A percentile compares a stretch with the other conserved stretches of the same genome.
Conservation (phyloP, 106 monocot species). For the Dioscorea zingiberensis region DNA sequence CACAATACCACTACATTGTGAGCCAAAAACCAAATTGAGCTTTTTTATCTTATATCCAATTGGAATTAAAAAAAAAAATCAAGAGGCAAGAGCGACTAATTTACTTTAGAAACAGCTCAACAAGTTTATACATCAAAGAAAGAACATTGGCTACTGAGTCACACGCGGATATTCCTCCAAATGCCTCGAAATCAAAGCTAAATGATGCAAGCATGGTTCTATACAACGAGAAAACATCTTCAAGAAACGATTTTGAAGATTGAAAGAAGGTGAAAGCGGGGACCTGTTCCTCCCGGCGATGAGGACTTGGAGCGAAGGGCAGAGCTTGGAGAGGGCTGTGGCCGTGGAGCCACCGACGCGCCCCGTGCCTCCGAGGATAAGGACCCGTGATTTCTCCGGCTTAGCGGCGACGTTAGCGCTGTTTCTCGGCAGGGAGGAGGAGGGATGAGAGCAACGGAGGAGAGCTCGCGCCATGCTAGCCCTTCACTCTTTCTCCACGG, state of each 20-base stretch:
- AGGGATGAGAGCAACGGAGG: slow-evolving; percentile 12
- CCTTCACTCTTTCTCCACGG: too few relatives aligned
- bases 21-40: not conserved
- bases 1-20: not conserved
- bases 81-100: too few relatives aligned
- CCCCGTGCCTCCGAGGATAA: slow-evolving; percentile 86
- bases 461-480: slow-evolving; percentile 24
- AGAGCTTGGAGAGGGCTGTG: slow-evolving; percentile 66
- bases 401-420: slow-evolving; percentile 2
- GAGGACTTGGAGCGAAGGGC: slow-evolving; percentile 57
- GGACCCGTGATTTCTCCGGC: slow-evolving; percentile 36
- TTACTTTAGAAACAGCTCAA: too few relatives aligned
- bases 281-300: slow-evolving; percentile 85
- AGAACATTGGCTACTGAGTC: too few relatives aligned
- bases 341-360: slow-evolving; percentile 90
- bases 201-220: too few relatives aligned
- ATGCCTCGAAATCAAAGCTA: too few relatives aligned
- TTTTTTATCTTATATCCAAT: not conserved
- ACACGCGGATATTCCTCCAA: too few relatives aligned
- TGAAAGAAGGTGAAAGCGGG: too few relatives aligned
- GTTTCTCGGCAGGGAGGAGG: slow-evolving; percentile 1
- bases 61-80: not conserved
- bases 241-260: not conserved
- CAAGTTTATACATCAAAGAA: too few relatives aligned
- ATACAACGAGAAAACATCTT: not conserved